A percentile compares a stretch with the other conserved stretches of the same genome.
Evolutionary conservation across 176 grass and related monocot genomes (phyloP).

Genomic region (Elymus sibiricus): DNA sequence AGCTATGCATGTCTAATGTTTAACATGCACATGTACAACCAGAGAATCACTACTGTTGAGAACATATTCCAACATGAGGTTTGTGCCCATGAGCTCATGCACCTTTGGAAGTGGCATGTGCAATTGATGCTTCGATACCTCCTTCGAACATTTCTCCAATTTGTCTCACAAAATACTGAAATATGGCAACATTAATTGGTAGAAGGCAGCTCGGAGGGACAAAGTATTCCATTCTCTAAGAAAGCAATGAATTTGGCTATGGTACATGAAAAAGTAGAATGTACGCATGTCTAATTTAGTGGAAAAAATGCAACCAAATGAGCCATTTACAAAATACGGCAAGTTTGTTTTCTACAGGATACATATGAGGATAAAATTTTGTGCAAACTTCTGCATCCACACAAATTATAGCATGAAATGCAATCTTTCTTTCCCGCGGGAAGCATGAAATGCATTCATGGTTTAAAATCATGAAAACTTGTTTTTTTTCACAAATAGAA

Average conservation of each 20-base stretch:
- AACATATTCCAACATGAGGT: slow-evolving; percentile 14
- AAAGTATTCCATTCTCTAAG: background rate
- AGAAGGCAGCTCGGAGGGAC: background rate
- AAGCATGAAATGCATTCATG: background rate
- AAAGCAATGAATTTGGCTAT: background rate
- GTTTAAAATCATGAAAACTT: background rate
- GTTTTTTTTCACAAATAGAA: background rate
- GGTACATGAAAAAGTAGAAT: background rate
- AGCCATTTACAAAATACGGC: background rate
- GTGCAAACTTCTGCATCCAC: background rate
- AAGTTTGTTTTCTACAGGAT: background rate
- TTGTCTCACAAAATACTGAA: background rate
- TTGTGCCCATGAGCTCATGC: slow-evolving; percentile 26
- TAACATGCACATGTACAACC: background rate
- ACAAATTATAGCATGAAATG: background rate
- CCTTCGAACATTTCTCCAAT: background rate
- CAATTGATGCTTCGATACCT: background rate
- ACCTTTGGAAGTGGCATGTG: background rate
- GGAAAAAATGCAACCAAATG: background rate
- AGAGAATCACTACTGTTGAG: background rate
- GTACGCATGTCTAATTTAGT: background rate
- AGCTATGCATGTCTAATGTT: background rate
- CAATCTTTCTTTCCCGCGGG: background rate
- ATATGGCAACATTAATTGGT: background rate
- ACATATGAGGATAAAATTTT: background rate